These are phyloP conservation scores for Lasiodiplodia sp. DNA, from an alignment of 2,329 filamentous ascomycete species.

Conservation along the genomic window DNA sequence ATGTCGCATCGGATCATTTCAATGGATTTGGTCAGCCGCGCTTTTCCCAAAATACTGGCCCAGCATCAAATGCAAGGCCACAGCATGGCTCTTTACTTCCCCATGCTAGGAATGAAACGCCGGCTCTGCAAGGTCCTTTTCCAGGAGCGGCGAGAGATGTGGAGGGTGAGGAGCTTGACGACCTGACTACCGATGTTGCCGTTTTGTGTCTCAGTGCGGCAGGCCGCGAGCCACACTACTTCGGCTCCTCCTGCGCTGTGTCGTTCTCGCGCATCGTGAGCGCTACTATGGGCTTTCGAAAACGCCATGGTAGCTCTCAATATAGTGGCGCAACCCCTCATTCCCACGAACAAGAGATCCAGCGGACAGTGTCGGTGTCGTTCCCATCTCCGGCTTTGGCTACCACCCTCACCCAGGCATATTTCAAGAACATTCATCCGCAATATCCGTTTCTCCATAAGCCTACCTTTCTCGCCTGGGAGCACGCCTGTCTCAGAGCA, in stretches of 20 bases:
- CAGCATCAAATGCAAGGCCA: not conserved
- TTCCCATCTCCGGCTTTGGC: not conserved
- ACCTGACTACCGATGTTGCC: constrained; percentile 42
- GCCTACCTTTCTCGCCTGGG: constrained; percentile 44
- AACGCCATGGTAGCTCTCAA: constrained; percentile 12
- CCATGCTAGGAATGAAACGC: not conserved
- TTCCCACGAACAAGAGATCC: not conserved
- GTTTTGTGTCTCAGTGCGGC: constrained; percentile 43
- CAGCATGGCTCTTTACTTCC: not conserved
- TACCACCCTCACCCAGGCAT: constrained; percentile 40
- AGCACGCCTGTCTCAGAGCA: constrained; percentile 36
- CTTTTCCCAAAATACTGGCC: not conserved
- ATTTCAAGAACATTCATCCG: constrained; percentile 49
- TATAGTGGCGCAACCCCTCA: not conserved
- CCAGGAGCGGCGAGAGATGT: not conserved
- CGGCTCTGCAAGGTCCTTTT: not conserved
- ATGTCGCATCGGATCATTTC: constrained; percentile 37
- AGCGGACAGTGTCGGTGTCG: not conserved
- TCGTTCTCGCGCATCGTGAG: constrained; percentile 43
- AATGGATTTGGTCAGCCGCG: not conserved
- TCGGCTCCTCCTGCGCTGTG: constrained; percentile 47
- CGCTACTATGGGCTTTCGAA: constrained; percentile 35
- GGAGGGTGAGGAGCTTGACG: constrained; percentile 27
- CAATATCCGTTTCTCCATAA: constrained; percentile 50
- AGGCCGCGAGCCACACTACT: constrained; percentile 48